These are phyloP conservation scores for Monosporozyma yasuniensis DNA, from an alignment of 805 yeast species.

Conservation along the genomic window DNA sequence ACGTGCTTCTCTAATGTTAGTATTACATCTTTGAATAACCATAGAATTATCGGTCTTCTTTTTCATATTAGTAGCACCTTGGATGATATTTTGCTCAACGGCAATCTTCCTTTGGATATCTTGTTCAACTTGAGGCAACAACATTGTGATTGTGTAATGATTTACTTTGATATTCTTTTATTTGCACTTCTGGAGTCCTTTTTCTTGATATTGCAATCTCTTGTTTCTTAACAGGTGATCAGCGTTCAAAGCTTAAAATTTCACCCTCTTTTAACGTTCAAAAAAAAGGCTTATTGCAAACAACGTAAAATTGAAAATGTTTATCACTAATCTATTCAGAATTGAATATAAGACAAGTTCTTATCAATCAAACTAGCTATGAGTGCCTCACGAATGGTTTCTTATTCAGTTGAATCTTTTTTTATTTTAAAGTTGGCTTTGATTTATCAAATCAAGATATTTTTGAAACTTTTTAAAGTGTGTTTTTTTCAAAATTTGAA, in stretches of 20 bases:
- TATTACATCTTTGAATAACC: slow-evolving; percentile 85
- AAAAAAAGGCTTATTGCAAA: not conserved
- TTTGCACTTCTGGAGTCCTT: not conserved
- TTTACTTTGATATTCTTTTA: not conserved
- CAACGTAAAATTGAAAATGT: not conserved
- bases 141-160: not conserved
- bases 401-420: not conserved
- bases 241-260: not conserved
- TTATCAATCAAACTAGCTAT: not conserved
- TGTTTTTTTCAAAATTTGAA: not conserved
- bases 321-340: not conserved
- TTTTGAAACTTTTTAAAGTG: not conserved
- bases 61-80: slow-evolving; percentile 76
- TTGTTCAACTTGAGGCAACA: slow-evolving; percentile 26
- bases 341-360: not conserved
- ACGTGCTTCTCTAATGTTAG: slow-evolving; percentile 83
- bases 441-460: not conserved
- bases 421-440: not conserved
- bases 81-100: slow-evolving; percentile 77
- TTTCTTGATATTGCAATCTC: not conserved
- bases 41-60: slow-evolving; percentile 68
- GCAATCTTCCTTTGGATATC: slow-evolving; percentile 83
- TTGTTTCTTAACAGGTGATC: not conserved
- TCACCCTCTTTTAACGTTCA: not conserved
- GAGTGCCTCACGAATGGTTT: not conserved